These are phyloP conservation scores for Ceratobasidium sp. DNA, from an alignment of 1,284 basidiomycete genomes.

Conservation along the genomic window DNA sequence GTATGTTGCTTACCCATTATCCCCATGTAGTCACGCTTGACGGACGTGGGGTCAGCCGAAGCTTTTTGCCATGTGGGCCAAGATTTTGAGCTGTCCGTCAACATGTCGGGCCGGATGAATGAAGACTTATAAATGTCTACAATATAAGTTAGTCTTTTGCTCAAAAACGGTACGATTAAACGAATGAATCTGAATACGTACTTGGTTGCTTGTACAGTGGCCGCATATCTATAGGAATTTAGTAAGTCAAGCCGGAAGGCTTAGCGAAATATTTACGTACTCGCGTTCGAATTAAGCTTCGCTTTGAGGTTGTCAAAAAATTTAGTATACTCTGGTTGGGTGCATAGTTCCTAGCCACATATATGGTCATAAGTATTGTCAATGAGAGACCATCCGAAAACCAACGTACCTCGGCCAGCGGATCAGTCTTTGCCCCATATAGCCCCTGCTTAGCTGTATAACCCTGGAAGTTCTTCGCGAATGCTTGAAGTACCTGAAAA, in stretches of 20 bases:
- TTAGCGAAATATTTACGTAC: not conserved
- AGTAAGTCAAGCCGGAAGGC: too few species aligned
- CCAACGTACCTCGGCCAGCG: not conserved
- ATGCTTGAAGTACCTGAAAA: not conserved
- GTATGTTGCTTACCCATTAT: not conserved
- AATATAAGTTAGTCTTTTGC: not conserved
- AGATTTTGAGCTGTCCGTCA: not conserved
- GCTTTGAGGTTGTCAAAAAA: not conserved
- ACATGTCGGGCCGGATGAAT: not conserved
- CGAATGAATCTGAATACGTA: not conserved
- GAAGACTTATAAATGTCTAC: slow-evolving; percentile 5
- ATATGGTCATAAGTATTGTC: not conserved
- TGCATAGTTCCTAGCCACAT: not conserved
- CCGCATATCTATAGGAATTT: slow-evolving; percentile 11
- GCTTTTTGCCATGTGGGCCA: not conserved
- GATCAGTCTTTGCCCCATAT: not conserved
- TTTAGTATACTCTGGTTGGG: not conserved
- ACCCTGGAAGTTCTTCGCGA: not conserved
- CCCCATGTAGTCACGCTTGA: not conserved
- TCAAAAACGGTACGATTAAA: too few species aligned
- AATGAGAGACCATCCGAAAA: not conserved
- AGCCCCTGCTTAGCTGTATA: not conserved
- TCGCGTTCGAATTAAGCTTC: slow-evolving; percentile 5
- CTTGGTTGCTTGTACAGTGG: slow-evolving; percentile 18
- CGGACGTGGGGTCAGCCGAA: not conserved